Conservation (phyloP, 345 rosid genomes). For the Eucalyptus urophylla region DNA sequence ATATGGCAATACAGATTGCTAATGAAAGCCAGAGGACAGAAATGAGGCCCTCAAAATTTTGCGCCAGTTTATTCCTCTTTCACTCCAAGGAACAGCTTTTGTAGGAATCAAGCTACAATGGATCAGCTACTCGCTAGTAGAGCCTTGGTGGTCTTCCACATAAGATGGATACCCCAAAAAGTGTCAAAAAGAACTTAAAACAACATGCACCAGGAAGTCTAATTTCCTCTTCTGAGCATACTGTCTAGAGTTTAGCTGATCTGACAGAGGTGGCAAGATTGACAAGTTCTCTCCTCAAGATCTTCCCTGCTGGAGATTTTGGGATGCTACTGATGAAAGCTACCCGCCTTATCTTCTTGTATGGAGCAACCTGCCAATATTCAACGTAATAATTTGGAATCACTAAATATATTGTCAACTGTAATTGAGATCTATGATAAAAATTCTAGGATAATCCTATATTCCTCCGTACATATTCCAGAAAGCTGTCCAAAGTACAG, state of each 20-base stretch:
- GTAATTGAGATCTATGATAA: not conserved
- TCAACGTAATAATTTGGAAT: not conserved
- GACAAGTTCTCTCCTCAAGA: conserved; percentile 58
- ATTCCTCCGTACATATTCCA: not conserved
- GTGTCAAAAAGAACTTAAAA: not conserved
- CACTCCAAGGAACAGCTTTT: not conserved
- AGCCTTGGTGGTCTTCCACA: not conserved
- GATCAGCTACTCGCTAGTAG: not conserved
- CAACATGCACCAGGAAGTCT: not conserved
- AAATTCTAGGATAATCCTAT: not conserved
- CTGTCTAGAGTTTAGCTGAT: not conserved
- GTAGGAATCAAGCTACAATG: not conserved
- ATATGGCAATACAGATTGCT: not conserved
- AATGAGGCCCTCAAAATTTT: not conserved
- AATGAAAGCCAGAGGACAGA: not conserved
- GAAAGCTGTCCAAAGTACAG: not conserved
- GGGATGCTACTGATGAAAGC: conserved; percentile 63
- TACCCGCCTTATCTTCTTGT: conserved; percentile 72
- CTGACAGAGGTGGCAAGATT: conserved; percentile 17
- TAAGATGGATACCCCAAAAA: not conserved
- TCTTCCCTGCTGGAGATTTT: conserved; percentile 68
- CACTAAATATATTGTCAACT: not conserved
- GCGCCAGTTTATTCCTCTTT: not conserved
- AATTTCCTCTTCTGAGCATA: not conserved
- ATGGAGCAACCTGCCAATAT: conserved; percentile 62